phyloP scores from a whole-genome alignment of 257 asterid species.

The Salvia splendens region DNA sequence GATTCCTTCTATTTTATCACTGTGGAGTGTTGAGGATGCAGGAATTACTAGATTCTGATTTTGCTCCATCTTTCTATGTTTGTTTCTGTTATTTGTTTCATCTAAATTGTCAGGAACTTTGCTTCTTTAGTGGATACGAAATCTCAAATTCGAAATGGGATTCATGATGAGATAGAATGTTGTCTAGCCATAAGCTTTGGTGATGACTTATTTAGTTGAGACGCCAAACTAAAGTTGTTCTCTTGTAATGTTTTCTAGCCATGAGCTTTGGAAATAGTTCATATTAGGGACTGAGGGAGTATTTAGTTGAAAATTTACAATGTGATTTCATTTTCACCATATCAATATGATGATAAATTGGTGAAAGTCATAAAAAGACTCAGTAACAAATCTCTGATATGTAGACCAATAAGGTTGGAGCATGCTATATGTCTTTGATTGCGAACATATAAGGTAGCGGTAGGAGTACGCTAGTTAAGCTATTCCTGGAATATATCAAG shows the following conservation, averaged over 20 bases:
- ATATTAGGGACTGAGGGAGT: background rate
- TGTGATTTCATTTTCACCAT: background rate
- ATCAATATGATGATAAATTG: background rate
- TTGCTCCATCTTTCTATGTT: background rate
- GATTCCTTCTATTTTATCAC: background rate
- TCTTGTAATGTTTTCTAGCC: background rate
- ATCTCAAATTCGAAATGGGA: background rate
- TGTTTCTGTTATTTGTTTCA: background rate
- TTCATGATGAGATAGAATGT: background rate
- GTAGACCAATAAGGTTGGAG: background rate
- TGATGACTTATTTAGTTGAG: conserved; percentile 1
- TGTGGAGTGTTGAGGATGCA: conserved; percentile 3
- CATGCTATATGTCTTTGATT: background rate
- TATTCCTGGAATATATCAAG: background rate
- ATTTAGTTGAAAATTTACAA: background rate
- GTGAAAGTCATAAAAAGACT: background rate
- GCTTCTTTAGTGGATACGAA: background rate
- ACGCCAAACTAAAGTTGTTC: background rate
- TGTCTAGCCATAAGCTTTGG: background rate
- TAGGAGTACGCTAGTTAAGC: background rate
- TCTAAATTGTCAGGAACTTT: background rate
- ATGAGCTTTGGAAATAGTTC: background rate
- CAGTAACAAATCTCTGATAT: background rate
- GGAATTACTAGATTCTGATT: background rate
- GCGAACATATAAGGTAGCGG: background rate